Percentiles rank a stretch among this genome's conserved stretches.
Conservation (phyloP, 2,329 filamentous ascomycete genomes). For the Aspergillus novoparasiticus region DNA sequence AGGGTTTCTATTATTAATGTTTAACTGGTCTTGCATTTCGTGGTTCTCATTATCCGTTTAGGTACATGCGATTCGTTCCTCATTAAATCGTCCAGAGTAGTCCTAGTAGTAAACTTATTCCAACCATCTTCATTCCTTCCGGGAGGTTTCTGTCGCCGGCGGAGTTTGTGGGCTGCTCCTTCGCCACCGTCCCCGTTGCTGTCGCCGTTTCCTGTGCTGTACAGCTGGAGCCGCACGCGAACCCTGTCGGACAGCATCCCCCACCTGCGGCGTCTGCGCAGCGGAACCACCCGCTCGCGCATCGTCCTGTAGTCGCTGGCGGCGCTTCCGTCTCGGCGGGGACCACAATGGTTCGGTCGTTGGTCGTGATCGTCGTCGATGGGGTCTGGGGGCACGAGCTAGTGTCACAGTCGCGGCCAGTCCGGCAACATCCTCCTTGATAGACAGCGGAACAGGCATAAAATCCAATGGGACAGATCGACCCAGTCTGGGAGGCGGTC, state of each 20-base stretch:
- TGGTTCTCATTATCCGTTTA: neutral
- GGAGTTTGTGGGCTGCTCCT: conserved; percentile 34
- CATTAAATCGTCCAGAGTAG: conserved; percentile 7
- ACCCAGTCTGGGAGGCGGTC: conserved; percentile 44
- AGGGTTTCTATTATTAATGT: neutral
- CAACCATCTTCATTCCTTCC: conserved; percentile 7
- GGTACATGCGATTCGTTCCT: neutral
- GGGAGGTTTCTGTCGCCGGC: conserved; percentile 10
- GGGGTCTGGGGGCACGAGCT: conserved; percentile 73
- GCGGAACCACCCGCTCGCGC: conserved; percentile 77
- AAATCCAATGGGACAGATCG: conserved; percentile 80
- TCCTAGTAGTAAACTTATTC: conserved; percentile 13
- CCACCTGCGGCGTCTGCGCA: conserved; percentile 69
- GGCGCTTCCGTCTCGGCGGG: conserved; percentile 51
- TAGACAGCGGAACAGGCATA: conserved; percentile 87
- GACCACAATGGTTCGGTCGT: conserved; percentile 72
- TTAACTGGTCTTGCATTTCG: neutral
- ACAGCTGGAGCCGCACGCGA: conserved; percentile 74
- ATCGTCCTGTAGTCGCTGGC: conserved; percentile 48
- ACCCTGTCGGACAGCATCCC: conserved; percentile 83
- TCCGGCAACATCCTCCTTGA: conserved; percentile 82
- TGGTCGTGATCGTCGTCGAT: conserved; percentile 65
- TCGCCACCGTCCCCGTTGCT: conserved; percentile 55
- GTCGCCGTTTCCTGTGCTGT: conserved; percentile 56
- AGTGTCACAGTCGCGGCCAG: conserved; percentile 79